Conservation (phyloP, 139 green algal genomes). For the Chlorella vulgaris region DNA sequence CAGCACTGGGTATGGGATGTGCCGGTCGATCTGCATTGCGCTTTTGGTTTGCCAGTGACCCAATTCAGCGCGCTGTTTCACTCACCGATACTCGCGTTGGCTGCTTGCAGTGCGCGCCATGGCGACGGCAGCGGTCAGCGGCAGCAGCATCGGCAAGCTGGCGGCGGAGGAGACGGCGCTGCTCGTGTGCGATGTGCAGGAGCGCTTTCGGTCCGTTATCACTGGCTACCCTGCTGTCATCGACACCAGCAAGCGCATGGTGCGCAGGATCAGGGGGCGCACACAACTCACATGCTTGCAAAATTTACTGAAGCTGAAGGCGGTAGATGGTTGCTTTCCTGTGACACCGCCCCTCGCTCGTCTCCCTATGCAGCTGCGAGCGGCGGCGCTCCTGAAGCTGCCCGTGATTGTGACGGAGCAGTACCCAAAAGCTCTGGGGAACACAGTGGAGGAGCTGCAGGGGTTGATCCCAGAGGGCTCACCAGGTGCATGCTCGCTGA, state of each 20-base stretch:
- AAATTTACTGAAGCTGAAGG: too few relatives aligned
- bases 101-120: constrained; percentile 35
- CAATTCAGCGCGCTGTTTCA: too few relatives aligned
- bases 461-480: constrained; percentile 49
- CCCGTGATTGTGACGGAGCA: constrained; percentile 87
- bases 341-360: too few relatives aligned
- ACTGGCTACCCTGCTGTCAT: constrained; percentile 62
- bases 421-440: constrained; percentile 82
- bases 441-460: constrained; percentile 72
- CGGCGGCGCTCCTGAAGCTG: constrained; percentile 59
- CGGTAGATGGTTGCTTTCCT: too few relatives aligned
- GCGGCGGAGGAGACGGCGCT: constrained; percentile 53
- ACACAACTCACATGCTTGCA: too few relatives aligned
- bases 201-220: constrained; percentile 77
- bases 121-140: constrained; percentile 18
- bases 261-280: constrained; percentile 24
- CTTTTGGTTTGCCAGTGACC: too few relatives aligned
- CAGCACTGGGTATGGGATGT: background rate
- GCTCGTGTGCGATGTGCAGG: constrained; percentile 81
- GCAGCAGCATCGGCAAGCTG: constrained; percentile 48
- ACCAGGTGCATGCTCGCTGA: background rate
- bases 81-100: too few relatives aligned
- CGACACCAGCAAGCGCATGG: constrained; percentile 64
- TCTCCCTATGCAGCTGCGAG: constrained; percentile 66
- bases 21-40: too few relatives aligned